Conservation (phyloP, 306 rosid genomes). For the Pachyrhizus erosus region DNA sequence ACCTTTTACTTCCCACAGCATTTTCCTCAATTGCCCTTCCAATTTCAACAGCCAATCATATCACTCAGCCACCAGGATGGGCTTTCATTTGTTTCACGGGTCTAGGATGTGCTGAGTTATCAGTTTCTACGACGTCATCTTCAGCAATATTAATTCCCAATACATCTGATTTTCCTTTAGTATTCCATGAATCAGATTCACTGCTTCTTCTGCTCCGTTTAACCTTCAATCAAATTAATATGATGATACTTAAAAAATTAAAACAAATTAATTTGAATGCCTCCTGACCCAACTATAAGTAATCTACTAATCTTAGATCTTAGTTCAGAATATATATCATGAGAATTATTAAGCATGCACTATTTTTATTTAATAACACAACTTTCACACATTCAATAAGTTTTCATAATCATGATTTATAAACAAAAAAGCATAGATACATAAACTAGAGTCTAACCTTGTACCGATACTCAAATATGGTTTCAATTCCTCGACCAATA, state of each 20-base stretch:
- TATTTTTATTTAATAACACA: constrained; percentile 16
- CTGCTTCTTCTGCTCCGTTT: constrained; percentile 67
- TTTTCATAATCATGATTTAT: constrained; percentile 11
- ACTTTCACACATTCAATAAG: neutral
- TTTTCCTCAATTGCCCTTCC: too few relatives aligned
- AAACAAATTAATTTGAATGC: constrained; percentile 19
- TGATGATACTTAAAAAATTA: neutral
- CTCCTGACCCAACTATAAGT: constrained; percentile 3
- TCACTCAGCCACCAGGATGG: too few relatives aligned
- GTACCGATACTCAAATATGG: constrained; percentile 85
- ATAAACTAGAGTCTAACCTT: constrained; percentile 43
- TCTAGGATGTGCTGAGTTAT: constrained; percentile 79
- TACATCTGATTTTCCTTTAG: constrained; percentile 52
- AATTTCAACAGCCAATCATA: too few relatives aligned
- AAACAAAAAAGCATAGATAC: neutral
- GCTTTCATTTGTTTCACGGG: constrained; percentile 87
- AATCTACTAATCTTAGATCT: constrained; percentile 10
- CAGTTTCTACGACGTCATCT: constrained; percentile 56
- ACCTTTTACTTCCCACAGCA: too few relatives aligned
- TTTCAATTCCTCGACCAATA: constrained; percentile 75
- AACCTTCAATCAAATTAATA: neutral
- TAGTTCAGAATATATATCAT: constrained; percentile 5
- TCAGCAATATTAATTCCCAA: constrained; percentile 58
- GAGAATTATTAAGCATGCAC: neutral
- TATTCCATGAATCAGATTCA: constrained; percentile 61